Evolutionary conservation across 2,329 filamentous ascomycete genomes (phyloP), one percentile per base, ranked within the genome.

Genomic region (Aureobasidium sp.): DNA sequence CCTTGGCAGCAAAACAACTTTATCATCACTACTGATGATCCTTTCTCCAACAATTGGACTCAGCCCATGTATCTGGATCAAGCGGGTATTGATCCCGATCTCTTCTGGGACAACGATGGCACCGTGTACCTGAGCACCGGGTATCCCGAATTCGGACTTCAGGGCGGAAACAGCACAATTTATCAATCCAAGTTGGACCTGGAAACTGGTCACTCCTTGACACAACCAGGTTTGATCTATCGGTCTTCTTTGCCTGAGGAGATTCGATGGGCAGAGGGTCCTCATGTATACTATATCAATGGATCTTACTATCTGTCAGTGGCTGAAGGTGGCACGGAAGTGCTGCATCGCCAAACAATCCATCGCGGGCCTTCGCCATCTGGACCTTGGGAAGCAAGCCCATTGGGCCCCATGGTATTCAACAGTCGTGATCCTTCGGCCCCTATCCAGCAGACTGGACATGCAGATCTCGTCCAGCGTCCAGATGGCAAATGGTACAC

Each of bases 71-170:
- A 53, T n/a, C 51, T 53, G 3, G 51, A 53, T 6, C 51, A 53
- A 41, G 51, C 51, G n/a, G 51, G 51, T n/a, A 53, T 53, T n/a
- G 51, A 53, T 25, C 51, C 51, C 4, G 51, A 53, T 29, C 51
- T 53, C 5, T 53, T 53, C 36, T 53, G 51, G 51, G 51, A 53
- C 5, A 29, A 20, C 11, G 36, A 53, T n/a, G 51, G 51, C 9
- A 53, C 51, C 8, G 51, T 53, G 14, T 53, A 53, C 36, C 7
- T 53, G 7, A 53, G 36, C 22, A 53, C 51, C 6, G 51, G 22
- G 1, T 53, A 42, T n/a, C 51, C 51, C 1, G 51, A 53, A 29
- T 53, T 42, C 14, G 51, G 51, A 12, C 36, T 36, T 11, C 12
- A 39, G 9, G 51, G 51, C 3, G 51, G 51, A 14, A 53, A 53